These are phyloP conservation scores for Penicillium sp. DNA, from an alignment of 2,329 filamentous ascomycete species.

Conservation along the genomic window DNA sequence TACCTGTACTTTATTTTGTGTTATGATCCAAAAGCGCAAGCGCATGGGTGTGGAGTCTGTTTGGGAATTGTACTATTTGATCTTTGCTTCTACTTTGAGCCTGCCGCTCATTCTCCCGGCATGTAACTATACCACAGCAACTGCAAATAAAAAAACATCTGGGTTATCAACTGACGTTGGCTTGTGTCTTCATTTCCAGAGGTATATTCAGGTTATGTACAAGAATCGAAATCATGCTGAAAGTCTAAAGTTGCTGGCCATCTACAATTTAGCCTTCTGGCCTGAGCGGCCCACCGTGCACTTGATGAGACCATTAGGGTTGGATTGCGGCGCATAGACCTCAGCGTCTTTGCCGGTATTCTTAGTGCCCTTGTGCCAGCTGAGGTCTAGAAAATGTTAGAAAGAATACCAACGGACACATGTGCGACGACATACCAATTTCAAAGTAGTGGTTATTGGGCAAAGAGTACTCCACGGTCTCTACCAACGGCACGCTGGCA, in stretches of 20 bases:
- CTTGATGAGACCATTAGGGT: slow-evolving; percentile 92
- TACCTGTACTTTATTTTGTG: slow-evolving; percentile 27
- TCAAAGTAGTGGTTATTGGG: slow-evolving; percentile 99
- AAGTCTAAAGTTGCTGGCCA: slow-evolving; percentile 5
- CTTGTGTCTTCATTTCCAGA: slow-evolving; percentile 11
- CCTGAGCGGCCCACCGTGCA: slow-evolving; percentile 61
- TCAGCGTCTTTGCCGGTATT: slow-evolving; percentile 95
- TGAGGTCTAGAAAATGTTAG: slow-evolving; percentile 59
- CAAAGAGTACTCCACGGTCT: slow-evolving; percentile 71
- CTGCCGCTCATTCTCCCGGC: slow-evolving; percentile 8
- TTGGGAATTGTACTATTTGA: slow-evolving; percentile 18
- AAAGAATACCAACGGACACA: slow-evolving; percentile 24
- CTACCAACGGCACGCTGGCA: slow-evolving; percentile 63
- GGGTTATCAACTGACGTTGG: slow-evolving; percentile 14
- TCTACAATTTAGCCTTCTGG: slow-evolving; percentile 32
- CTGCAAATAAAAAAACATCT: slow-evolving; percentile 12
- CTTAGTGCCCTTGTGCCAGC: slow-evolving; percentile 92
- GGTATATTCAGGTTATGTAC: slow-evolving; percentile 25
- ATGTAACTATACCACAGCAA: slow-evolving; percentile 22
- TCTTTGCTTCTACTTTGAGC: slow-evolving; percentile 9
- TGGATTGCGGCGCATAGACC: slow-evolving; percentile 87
- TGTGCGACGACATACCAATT: slow-evolving; percentile 58
- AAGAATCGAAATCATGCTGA: slow-evolving; percentile 10
- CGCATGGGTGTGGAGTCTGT: slow-evolving; percentile 40
- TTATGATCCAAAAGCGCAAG: slow-evolving; percentile 32